Conservation (phyloP, 1,139 yeast species). For the Ogataea hybrid region DNA sequence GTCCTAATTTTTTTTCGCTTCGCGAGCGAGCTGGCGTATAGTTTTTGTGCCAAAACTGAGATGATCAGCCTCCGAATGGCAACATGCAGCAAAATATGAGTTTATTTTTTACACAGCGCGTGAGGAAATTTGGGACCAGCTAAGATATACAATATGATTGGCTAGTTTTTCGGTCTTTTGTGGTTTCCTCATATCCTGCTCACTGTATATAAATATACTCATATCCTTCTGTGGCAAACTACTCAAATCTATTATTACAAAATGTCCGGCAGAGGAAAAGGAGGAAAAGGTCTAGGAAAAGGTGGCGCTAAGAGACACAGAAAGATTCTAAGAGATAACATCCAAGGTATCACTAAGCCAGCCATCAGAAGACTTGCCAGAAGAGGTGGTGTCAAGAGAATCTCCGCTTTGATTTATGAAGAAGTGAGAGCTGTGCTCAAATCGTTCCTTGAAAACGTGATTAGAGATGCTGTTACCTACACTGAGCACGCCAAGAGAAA, state of each 20-base stretch:
- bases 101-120: slow-evolving; percentile 9
- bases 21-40: slow-evolving; percentile 13
- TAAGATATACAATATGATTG: slow-evolving; percentile 7
- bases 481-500: slow-evolving; percentile 99
- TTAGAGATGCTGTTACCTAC: slow-evolving; percentile 98
- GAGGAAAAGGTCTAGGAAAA: slow-evolving; percentile 99
- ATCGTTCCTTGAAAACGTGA: slow-evolving; percentile 94
- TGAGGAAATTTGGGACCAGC: slow-evolving; percentile 11
- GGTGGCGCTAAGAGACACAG: slow-evolving; percentile 99
- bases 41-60: slow-evolving; percentile 10
- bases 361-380: slow-evolving; percentile 99
- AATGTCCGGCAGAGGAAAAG: slow-evolving; percentile 99
- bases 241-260: slow-evolving; percentile 8
- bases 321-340: slow-evolving; percentile 98
- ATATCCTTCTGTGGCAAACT: slow-evolving; percentile 2
- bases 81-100: slow-evolving; percentile 5
- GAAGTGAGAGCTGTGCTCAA: slow-evolving; percentile 97
- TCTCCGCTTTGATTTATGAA: slow-evolving; percentile 97
- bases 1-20: slow-evolving; percentile 12
- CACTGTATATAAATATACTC: slow-evolving; percentile 4
- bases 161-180: background rate
- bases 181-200: slow-evolving; percentile 1
- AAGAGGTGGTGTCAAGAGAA: slow-evolving; percentile 99
- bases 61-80: slow-evolving; percentile 7
- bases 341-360: slow-evolving; percentile 99